These are phyloP conservation scores for Volvox carteri DNA, from an alignment of 163 green algal genomes.

Conservation along the genomic window DNA sequence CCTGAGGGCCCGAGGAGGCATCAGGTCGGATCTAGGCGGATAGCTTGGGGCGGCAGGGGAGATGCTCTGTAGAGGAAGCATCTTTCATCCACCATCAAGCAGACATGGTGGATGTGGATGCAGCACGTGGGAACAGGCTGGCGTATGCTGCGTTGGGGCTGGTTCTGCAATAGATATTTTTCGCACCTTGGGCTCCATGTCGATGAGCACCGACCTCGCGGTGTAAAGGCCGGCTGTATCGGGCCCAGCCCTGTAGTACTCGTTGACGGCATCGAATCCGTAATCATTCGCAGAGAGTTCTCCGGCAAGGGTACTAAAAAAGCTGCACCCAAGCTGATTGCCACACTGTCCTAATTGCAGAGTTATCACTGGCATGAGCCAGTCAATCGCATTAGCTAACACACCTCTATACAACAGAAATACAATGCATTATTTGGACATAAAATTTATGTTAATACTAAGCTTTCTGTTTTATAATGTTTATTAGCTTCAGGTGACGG, in stretches of 20 bases:
- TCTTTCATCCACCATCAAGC: not conserved
- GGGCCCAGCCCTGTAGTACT: conserved; percentile 71
- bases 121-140: not conserved
- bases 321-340: conserved; percentile 83
- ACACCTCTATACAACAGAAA: not conserved
- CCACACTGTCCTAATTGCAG: conserved; percentile 90
- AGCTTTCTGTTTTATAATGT: not conserved
- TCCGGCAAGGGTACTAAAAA: conserved; percentile 75
- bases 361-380: conserved; percentile 79
- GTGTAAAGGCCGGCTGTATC: conserved; percentile 28
- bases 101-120: not conserved
- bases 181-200: conserved; percentile 90
- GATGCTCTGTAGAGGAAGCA: not conserved
- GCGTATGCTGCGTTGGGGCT: not conserved
- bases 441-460: not conserved
- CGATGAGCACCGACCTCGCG: conserved; percentile 83
- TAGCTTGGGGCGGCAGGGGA: not conserved
- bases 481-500: no score
- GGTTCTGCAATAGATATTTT: not conserved
- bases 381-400: no score
- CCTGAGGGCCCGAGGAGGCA: no score
- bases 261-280: conserved; percentile 50
- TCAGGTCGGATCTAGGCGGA: not conserved
- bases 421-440: not conserved
- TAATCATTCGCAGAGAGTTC: conserved; percentile 68